Percentiles rank a stretch among this genome's conserved stretches.
Conservation (phyloP, 1,139 yeast species). For the Pichia sp. region DNA sequence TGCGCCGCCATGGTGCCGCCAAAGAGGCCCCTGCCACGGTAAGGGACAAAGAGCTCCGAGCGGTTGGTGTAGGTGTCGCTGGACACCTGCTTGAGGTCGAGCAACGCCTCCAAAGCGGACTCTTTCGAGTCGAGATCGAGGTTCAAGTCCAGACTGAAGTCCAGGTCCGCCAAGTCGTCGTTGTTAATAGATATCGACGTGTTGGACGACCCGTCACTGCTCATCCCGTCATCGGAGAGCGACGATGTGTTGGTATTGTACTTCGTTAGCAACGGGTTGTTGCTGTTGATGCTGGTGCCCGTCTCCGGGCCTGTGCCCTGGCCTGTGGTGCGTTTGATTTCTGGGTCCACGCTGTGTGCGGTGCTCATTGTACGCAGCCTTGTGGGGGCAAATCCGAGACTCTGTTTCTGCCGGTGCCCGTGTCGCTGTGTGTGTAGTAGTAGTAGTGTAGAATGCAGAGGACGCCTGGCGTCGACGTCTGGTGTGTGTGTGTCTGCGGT, state of each 20-base stretch:
- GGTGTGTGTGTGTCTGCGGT: no score
- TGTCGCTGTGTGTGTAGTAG: no score
- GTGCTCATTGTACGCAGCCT: no score
- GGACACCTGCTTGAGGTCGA: conserved; percentile 15
- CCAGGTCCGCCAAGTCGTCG: background rate
- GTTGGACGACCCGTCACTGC: background rate
- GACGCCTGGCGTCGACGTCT: no score
- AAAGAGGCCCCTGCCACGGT: conserved; percentile 66
- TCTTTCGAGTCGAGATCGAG: background rate
- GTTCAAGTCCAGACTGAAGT: background rate
- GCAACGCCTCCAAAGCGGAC: conserved; percentile 17
- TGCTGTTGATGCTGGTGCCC: background rate
- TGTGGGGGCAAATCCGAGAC: no score
- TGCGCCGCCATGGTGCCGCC: conserved; percentile 81
- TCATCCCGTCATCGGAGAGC: conserved; percentile 1
- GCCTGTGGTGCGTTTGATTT: no score
- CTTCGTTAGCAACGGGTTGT: background rate
- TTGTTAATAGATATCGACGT: conserved; percentile 2
- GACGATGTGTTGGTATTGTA: background rate
- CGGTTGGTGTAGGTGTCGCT: conserved; percentile 19
- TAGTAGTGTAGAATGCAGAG: no score
- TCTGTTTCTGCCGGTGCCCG: no score
- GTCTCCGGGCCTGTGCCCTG: background rate
- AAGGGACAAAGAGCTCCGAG: conserved; percentile 40
- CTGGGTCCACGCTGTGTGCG: no score